Conservation (phyloP, 305 asterid genomes). For the Ajuga reptans region DNA sequence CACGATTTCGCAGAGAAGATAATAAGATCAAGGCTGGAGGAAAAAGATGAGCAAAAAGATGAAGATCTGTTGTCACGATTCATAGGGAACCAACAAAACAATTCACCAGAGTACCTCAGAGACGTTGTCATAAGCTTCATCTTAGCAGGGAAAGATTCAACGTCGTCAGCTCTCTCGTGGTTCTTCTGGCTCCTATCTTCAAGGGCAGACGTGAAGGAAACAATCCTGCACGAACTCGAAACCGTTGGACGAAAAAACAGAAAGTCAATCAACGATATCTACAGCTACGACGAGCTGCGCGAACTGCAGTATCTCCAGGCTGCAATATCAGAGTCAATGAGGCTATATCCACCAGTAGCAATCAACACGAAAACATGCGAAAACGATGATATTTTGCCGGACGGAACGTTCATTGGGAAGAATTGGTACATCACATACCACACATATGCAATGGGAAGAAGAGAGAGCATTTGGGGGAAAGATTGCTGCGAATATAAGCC, state of each 20-base stretch:
- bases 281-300: constrained; percentile 49
- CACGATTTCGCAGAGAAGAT: constrained; percentile 55
- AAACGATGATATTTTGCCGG: constrained; percentile 54
- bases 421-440: constrained; percentile 50
- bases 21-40: constrained; percentile 41
- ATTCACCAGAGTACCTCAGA: constrained; percentile 41
- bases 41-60: constrained; percentile 28
- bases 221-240: neutral
- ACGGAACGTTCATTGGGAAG: constrained; percentile 58
- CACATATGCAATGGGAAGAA: constrained; percentile 65
- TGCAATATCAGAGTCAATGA: constrained; percentile 66
- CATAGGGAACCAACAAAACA: constrained; percentile 28
- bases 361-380: constrained; percentile 51
- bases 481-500: constrained; percentile 63
- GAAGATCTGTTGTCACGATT: constrained; percentile 62
- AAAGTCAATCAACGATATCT: constrained; percentile 33
- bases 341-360: constrained; percentile 79
- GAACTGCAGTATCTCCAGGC: constrained; percentile 82
- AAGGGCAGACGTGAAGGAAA: constrained; percentile 31
- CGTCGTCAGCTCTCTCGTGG: constrained; percentile 68
- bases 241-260: constrained; percentile 30
- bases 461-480: constrained; percentile 56
- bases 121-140: constrained; percentile 67
- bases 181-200: constrained; percentile 59
- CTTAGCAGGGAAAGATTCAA: constrained; percentile 68